Evolutionary conservation across 1,284 basidiomycete genomes (phyloP).

Genomic region (Ustilago trichophora): DNA sequence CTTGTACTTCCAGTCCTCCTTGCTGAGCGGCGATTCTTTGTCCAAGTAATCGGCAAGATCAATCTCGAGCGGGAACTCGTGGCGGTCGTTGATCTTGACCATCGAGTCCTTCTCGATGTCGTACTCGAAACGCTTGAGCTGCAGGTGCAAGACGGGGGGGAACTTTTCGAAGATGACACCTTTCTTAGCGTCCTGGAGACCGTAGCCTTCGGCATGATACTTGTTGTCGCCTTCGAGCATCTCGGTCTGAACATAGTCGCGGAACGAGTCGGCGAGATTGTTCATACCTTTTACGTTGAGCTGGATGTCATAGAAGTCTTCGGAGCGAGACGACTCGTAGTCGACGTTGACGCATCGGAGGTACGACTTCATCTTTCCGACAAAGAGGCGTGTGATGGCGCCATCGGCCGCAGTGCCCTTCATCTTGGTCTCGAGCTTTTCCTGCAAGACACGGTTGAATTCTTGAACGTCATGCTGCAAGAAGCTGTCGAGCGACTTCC

Average conservation of each 20-base stretch:
- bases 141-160: conserved; percentile 97
- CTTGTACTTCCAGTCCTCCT: conserved; percentile 92
- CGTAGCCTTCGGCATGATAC: conserved; percentile 95
- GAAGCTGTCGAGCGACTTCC: conserved; percentile 99
- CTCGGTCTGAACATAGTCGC: conserved; percentile 97
- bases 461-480: conserved; percentile 99
- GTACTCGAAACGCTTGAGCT: conserved; percentile 99
- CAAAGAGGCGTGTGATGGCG: conserved; percentile 92
- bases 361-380: conserved; percentile 99
- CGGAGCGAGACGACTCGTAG: conserved; percentile 91
- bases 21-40: conserved; percentile 75
- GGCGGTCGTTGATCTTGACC: conserved; percentile 99
- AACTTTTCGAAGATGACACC: conserved; percentile 98
- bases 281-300: conserved; percentile 99
- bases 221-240: conserved; percentile 99
- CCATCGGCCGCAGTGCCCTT: conserved; percentile 97
- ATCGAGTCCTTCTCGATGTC: conserved; percentile 98
- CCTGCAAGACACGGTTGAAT: conserved; percentile 95
- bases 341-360: conserved; percentile 99
- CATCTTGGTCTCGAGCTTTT: conserved; percentile 99
- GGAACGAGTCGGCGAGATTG: conserved; percentile 94
- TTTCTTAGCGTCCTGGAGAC: conserved; percentile 97
- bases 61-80: conserved; percentile 98
- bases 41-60: conserved; percentile 88
- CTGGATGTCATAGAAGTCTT: conserved; percentile 99